Percentiles rank a stretch among this genome's conserved stretches.
These are phyloP conservation scores for Phylloporus rhodoxanthus DNA, from an alignment of 768 basidiomycete species.

Conservation along the genomic window DNA sequence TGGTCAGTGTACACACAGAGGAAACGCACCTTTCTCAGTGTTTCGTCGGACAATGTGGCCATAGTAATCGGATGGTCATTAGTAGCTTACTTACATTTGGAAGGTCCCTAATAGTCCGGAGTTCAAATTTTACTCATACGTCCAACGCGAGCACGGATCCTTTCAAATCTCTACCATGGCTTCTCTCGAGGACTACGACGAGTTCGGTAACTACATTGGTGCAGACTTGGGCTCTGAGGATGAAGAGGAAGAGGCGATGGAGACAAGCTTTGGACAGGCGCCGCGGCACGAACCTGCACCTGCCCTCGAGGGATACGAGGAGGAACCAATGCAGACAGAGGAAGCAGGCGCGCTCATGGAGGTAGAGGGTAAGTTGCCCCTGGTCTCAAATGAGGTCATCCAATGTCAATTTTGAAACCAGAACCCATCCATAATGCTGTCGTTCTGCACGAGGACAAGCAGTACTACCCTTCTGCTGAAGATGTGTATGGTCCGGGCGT, in stretches of 20 bases:
- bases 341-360: constrained; percentile 75
- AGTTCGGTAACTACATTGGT: constrained; percentile 98
- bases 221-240: constrained; percentile 85
- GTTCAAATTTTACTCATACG: constrained; percentile 32
- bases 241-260: constrained; percentile 52
- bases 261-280: constrained; percentile 41
- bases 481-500: constrained; percentile 93
- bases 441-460: constrained; percentile 93
- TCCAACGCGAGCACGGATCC: constrained; percentile 5
- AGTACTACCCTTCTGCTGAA: constrained; percentile 90
- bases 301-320: constrained; percentile 80
- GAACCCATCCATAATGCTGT: constrained; percentile 79
- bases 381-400: neutral
- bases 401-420: constrained; percentile 26
- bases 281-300: constrained; percentile 37
- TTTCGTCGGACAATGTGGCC: constrained; percentile 69
- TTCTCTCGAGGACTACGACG: constrained; percentile 75
- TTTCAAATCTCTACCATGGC: constrained; percentile 35
- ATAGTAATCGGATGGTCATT: constrained; percentile 31
- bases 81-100: no score
- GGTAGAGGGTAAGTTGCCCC: constrained; percentile 57
- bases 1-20: neutral
- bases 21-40: constrained; percentile 61
- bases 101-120: constrained; percentile 18
- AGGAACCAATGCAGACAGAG: constrained; percentile 52